These are phyloP conservation scores for Parastagonospora avenae DNA, from an alignment of 2,329 filamentous ascomycete genomes.

Conservation along the genomic window DNA sequence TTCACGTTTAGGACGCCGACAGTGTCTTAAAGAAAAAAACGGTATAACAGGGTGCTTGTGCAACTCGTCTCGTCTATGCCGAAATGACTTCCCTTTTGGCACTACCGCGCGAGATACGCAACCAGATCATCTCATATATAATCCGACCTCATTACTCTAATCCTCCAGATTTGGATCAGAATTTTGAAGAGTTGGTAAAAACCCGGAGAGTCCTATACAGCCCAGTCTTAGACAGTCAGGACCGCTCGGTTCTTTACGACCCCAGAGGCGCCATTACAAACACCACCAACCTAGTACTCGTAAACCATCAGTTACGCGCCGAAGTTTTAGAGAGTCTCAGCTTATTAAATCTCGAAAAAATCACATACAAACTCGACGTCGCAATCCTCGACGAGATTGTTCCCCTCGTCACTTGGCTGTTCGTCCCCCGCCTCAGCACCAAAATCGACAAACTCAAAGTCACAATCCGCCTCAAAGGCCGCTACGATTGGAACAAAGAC, in stretches of 20 bases:
- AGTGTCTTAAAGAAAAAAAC: too few relatives aligned
- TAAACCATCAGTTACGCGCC: conserved; percentile 15
- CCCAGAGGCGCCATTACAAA: conserved; percentile 2
- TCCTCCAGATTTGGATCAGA: conserved; percentile 4
- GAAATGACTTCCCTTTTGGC: too few relatives aligned
- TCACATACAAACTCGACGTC: conserved; percentile 15
- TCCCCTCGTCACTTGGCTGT: conserved; percentile 18
- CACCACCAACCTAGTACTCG: conserved; percentile 9
- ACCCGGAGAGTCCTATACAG: background rate
- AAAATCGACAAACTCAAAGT: conserved; percentile 12
- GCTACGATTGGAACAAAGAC: conserved; percentile 1
- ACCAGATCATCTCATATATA: conserved; percentile 17
- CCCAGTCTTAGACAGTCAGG: conserved; percentile 3
- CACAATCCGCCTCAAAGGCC: conserved; percentile 15
- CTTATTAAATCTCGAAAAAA: background rate
- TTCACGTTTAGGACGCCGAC: too few relatives aligned
- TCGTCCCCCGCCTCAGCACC: conserved; percentile 11
- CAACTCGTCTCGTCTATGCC: too few relatives aligned
- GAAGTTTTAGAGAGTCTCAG: conserved; percentile 13
- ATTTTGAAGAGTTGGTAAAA: conserved; percentile 4
- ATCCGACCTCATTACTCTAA: conserved; percentile 4
- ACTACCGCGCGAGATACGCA: conserved; percentile 21
- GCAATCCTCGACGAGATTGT: conserved; percentile 18
- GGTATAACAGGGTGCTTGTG: background rate
- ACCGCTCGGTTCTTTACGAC: conserved; percentile 1